Percentiles rank a stretch among this genome's conserved stretches.
Conservation (phyloP, 768 basidiomycete genomes). For the Pleurotus cornucopiae region DNA sequence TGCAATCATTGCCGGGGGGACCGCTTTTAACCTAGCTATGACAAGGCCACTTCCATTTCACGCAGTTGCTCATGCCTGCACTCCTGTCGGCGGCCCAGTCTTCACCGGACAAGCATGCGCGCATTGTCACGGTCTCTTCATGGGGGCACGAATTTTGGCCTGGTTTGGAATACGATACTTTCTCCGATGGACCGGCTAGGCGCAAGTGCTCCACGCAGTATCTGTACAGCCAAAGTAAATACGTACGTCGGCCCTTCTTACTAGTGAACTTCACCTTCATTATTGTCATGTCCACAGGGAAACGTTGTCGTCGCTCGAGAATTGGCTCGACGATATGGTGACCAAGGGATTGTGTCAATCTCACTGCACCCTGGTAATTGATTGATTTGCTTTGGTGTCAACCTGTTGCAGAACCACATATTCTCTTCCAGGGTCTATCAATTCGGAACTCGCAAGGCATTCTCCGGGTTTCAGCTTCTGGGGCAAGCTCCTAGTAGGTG, state of each 20-base stretch:
- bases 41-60: slow-evolving; percentile 59
- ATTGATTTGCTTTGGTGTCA: too few relatives aligned
- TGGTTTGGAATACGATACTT: slow-evolving; percentile 30
- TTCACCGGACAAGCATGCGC: slow-evolving; percentile 25
- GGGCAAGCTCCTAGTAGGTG: neutral
- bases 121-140: slow-evolving; percentile 36
- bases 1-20: too few relatives aligned
- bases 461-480: neutral
- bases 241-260: slow-evolving; percentile 19
- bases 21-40: too few relatives aligned
- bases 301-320: slow-evolving; percentile 38
- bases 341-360: slow-evolving; percentile 37
- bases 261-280: neutral
- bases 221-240: slow-evolving; percentile 37
- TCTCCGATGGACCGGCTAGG: slow-evolving; percentile 33
- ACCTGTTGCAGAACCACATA: neutral
- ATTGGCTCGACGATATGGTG: slow-evolving; percentile 36
- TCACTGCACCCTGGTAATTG: slow-evolving; percentile 41
- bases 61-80: slow-evolving; percentile 37
- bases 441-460: slow-evolving; percentile 4
- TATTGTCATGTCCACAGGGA: slow-evolving; percentile 21
- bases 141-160: slow-evolving; percentile 19
- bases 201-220: slow-evolving; percentile 14
- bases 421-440: neutral
- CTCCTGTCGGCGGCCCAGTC: slow-evolving; percentile 29